Evolutionary conservation across 2,329 filamentous ascomycete species (phyloP).

Genomic region (Xylaria sp.): DNA sequence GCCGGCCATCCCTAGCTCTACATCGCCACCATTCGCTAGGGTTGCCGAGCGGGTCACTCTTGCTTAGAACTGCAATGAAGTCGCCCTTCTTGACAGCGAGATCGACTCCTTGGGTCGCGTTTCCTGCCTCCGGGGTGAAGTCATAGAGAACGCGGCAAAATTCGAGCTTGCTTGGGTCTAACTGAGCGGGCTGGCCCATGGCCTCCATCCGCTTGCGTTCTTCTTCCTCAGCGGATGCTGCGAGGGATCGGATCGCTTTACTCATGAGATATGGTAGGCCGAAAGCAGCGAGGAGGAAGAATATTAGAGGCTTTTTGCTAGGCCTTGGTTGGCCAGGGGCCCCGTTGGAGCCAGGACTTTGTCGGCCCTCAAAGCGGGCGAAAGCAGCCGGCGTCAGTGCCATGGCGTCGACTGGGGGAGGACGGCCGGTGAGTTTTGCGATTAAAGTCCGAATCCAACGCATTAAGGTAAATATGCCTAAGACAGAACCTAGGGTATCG

Average conservation of each 20-base stretch:
- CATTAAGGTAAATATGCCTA: slow-evolving; percentile 96
- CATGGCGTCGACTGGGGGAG: slow-evolving; percentile 86
- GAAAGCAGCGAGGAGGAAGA: slow-evolving; percentile 95
- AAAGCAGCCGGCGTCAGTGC: slow-evolving; percentile 92
- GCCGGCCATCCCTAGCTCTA: slow-evolving; percentile 85
- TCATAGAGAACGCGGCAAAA: slow-evolving; percentile 97
- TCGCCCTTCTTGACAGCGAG: slow-evolving; percentile 94
- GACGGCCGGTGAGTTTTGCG: slow-evolving; percentile 91
- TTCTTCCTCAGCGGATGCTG: slow-evolving; percentile 86
- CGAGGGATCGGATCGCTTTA: slow-evolving; percentile 89
- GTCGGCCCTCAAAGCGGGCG: slow-evolving; percentile 83
- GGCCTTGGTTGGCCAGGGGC: slow-evolving; percentile 74
- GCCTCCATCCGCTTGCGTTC: slow-evolving; percentile 70
- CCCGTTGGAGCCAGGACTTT: slow-evolving; percentile 66
- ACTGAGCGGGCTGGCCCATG: slow-evolving; percentile 62
- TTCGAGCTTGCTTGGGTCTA: slow-evolving; percentile 92
- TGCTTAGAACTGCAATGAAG: slow-evolving; percentile 91
- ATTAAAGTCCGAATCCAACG: slow-evolving; percentile 93
- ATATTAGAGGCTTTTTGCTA: slow-evolving; percentile 93
- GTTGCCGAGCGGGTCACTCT: slow-evolving; percentile 91
- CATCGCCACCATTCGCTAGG: slow-evolving; percentile 98
- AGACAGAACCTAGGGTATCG: slow-evolving; percentile 90
- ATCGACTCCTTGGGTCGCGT: slow-evolving; percentile 76
- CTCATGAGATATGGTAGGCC: slow-evolving; percentile 97
- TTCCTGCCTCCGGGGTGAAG: slow-evolving; percentile 82